Evolutionary conservation across 768 basidiomycete genomes (phyloP), one percentile per base, ranked within the genome.

Genomic region (Tephrocybe sp.): DNA sequence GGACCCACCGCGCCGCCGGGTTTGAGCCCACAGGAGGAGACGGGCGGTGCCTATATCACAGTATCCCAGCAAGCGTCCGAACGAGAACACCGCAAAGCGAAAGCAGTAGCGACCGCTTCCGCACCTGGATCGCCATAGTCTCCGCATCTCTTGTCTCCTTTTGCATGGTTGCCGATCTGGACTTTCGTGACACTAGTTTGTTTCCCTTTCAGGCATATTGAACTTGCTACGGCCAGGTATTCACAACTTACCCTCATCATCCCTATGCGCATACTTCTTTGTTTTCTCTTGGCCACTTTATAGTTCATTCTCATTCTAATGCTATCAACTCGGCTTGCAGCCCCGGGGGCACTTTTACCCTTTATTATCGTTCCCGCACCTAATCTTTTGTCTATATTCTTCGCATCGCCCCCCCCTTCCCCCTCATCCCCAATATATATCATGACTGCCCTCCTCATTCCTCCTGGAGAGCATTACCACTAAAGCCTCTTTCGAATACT

Each of bases 21-120:
- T 51, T 70, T 90, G 30, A 72, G 64, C 39, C 67, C 68, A 8
- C 68, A 76, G 12, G 88, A 91, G 58, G 90, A 91, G 67, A 74
- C 80, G 35, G 91, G 91, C 51, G 86, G 91, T 42, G 87, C 91
- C 13, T 92, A 93, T 62, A 83, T 92, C 60, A 93, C 92, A 13
- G 75, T 93, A 44, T 92, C 91, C 34, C 86, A 88, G 57, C 82
- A 83, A 60, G 91, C 82, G 24, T 84, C 82, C 62, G 87, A 91
- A 67, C 81, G 84, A 57, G 80, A 82, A 65, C 78, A 79, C 54
- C 69, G 74, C 28, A 64, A 69, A 38, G 59, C 60, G 11, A 62
- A 64, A 21, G 56, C 58, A 25, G 63, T 61, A 32, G 54, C 59
- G 8, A 55, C 58, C 44, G 53, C 44, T 27, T 50, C 57, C 42